phyloP scores from a whole-genome alignment of 225 moss, liverwort and hornwort species.

The Physcomitrium patens region DNA sequence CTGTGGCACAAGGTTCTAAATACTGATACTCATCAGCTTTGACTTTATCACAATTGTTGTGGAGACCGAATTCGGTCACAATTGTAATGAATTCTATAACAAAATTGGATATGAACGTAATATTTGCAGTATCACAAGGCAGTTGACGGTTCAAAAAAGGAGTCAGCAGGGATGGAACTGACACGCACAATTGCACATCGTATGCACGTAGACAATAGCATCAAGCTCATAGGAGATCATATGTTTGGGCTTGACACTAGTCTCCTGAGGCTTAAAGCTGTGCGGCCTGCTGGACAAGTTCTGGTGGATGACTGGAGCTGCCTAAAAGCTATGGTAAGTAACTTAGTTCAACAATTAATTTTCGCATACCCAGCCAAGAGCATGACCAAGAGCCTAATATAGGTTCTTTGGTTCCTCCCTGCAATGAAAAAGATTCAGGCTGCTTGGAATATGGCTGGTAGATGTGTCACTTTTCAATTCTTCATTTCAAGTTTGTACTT shows the following conservation, averaged over 20 bases:
- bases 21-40: not conserved
- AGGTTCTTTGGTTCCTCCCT: not conserved
- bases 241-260: conserved; percentile 66
- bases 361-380: not conserved
- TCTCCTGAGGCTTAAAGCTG: conserved; percentile 37
- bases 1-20: conserved; percentile 83
- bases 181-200: conserved; percentile 66
- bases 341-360: not conserved
- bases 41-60: not conserved
- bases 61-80: not conserved
- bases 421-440: no score
- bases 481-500: not conserved
- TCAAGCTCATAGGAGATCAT: conserved; percentile 66
- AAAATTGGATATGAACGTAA: conserved; percentile 4
- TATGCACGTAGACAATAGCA: conserved; percentile 67
- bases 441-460: no score
- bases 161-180: conserved; percentile 63
- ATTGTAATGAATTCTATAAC: conserved; percentile 10
- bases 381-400: not conserved
- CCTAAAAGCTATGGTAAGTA: conserved; percentile 73
- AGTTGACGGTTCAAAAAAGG: conserved; percentile 61
- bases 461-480: not conserved
- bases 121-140: conserved; percentile 65
- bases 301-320: conserved; percentile 87
- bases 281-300: conserved; percentile 58